Percentiles rank a stretch among this genome's conserved stretches.
These are phyloP conservation scores for Osmozyma mogii DNA, from an alignment of 805 yeast genomes.

Conservation along the genomic window DNA sequence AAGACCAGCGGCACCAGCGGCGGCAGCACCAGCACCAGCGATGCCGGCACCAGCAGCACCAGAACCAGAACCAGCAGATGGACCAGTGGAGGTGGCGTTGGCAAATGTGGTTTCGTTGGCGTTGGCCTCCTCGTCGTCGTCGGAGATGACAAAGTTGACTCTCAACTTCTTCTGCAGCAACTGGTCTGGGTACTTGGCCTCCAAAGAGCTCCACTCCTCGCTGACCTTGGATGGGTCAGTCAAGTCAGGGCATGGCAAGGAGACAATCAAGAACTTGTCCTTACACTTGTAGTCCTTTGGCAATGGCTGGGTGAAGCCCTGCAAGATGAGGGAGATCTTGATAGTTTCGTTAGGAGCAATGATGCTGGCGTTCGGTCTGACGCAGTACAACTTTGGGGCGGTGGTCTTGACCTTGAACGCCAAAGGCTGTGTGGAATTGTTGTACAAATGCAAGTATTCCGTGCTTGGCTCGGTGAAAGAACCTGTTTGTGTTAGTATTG, in stretches of 20 bases:
- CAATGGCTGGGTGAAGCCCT: constrained; percentile 75
- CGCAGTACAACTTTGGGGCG: constrained; percentile 93
- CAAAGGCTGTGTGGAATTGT: constrained; percentile 46
- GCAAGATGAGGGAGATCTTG: constrained; percentile 75
- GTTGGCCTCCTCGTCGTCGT: constrained; percentile 16
- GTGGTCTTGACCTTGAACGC: constrained; percentile 98
- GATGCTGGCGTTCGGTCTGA: constrained; percentile 87
- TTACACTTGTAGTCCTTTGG: constrained; percentile 67
- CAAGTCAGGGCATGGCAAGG: constrained; percentile 66
- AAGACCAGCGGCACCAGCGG: constrained; percentile 7
- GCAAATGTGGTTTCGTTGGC: constrained; percentile 12
- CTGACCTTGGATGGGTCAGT: constrained; percentile 51
- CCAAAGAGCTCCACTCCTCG: constrained; percentile 70
- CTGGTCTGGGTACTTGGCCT: constrained; percentile 45
- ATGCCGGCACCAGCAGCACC: constrained; percentile 11
- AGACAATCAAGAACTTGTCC: constrained; percentile 87
- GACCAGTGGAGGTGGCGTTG: constrained; percentile 14
- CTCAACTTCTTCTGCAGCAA: constrained; percentile 58
- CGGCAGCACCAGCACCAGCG: constrained; percentile 12
- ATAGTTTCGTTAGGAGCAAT: constrained; percentile 66
- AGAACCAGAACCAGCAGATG: constrained; percentile 10
- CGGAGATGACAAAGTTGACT: constrained; percentile 44
- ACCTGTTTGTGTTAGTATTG: constrained; percentile 31
- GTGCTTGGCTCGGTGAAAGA: constrained; percentile 71
- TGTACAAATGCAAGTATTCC: constrained; percentile 48